Percentiles rank a stretch among this genome's conserved stretches.
phyloP scores from a whole-genome alignment of 495 filamentous ascomycete species.

The Hyaloscypha variabilis region DNA sequence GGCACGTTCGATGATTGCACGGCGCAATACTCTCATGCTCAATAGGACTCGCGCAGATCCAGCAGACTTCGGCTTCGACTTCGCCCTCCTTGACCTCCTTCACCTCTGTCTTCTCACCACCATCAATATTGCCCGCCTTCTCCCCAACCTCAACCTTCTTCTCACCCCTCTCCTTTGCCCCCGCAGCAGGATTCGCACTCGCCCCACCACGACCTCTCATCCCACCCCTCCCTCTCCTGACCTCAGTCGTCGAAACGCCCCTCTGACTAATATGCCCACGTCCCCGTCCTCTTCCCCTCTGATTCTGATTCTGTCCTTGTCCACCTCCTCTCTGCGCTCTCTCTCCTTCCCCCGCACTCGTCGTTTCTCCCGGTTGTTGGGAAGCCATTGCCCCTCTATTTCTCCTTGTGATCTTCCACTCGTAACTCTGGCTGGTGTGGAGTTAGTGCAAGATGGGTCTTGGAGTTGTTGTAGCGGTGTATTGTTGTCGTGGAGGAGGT shows the following conservation, averaged over 20 bases:
- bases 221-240: conserved; percentile 10
- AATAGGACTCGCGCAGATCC: conserved; percentile 91
- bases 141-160: background rate
- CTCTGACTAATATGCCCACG: conserved; percentile 27
- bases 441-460: too few species aligned
- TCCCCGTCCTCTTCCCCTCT: conserved; percentile 25
- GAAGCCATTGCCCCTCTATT: too few species aligned
- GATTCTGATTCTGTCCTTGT: background rate
- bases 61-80: conserved; percentile 82
- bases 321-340: background rate
- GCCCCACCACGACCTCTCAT: conserved; percentile 20
- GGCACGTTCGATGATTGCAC: conserved; percentile 94
- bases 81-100: conserved; percentile 44
- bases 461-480: too few species aligned
- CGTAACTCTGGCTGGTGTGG: too few species aligned
- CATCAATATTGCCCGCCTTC: background rate
- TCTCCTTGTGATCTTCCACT: too few species aligned
- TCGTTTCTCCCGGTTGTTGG: background rate
- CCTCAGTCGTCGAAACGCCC: background rate
- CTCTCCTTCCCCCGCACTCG: conserved; percentile 9
- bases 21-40: conserved; percentile 84
- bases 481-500: too few species aligned
- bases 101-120: conserved; percentile 10
- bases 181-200: background rate
- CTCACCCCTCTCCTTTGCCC: background rate